phyloP scores from a whole-genome alignment of 2,329 filamentous ascomycete genomes.

The Aspergillus fumigatiaffinis region DNA sequence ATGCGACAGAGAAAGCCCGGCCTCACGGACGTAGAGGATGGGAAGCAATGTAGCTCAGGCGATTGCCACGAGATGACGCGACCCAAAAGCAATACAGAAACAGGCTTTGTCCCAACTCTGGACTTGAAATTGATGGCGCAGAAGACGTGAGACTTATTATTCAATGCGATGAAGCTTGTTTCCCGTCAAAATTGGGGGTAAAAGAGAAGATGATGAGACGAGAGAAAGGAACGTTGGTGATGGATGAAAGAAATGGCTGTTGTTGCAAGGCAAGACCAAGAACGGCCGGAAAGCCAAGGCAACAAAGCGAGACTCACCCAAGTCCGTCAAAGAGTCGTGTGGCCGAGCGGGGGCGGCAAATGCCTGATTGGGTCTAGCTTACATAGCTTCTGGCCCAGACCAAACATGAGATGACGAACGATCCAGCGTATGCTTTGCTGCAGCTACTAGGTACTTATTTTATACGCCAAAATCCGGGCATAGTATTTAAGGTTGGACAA shows the following conservation, averaged over 20 bases:
- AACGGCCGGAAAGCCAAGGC: not conserved
- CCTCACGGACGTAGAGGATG: not conserved
- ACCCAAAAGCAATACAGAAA: not conserved
- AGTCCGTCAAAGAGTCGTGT: not conserved
- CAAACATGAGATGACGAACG: not conserved
- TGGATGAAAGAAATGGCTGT: not conserved
- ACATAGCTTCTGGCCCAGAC: not conserved
- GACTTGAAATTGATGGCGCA: not conserved
- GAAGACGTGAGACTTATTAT: not conserved
- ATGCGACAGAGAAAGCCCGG: not conserved
- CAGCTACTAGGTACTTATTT: not conserved
- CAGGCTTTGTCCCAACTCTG: not conserved
- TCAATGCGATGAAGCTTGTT: not conserved
- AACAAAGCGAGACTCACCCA: not conserved
- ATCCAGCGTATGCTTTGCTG: not conserved
- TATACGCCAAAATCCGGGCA: too few species aligned
- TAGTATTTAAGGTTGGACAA: not conserved
- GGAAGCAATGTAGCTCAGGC: not conserved
- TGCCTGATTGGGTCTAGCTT: not conserved
- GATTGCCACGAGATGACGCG: slow-evolving; percentile 5
- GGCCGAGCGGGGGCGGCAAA: not conserved
- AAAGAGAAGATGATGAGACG: not conserved
- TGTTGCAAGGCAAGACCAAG: not conserved
- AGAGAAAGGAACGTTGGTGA: not conserved
- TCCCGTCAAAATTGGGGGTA: not conserved